Percentiles rank a stretch among this genome's conserved stretches.
Evolutionary conservation across 139 green algal genomes (phyloP).

Genomic region (Pseudopediastrum boryanum): DNA sequence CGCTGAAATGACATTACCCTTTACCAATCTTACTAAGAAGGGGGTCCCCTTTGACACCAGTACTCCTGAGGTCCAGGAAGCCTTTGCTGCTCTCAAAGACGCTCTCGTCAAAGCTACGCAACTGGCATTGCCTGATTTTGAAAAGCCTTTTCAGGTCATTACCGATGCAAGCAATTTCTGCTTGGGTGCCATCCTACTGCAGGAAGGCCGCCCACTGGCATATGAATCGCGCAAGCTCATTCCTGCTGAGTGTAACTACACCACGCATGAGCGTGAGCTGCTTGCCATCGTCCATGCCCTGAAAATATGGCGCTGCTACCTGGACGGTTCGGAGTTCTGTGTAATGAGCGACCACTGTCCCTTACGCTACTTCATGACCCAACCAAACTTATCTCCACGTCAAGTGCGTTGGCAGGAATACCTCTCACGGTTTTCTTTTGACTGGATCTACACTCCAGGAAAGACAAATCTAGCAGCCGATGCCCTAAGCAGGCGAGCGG

Average conservation of each 20-base stretch:
- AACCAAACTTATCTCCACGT: neutral
- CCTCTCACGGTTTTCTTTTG: conserved; percentile 9
- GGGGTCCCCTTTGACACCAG: neutral
- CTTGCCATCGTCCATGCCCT: conserved; percentile 43
- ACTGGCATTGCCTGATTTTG: conserved; percentile 28
- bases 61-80: neutral
- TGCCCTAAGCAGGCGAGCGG: conserved; percentile 1
- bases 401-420: too few relatives aligned
- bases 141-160: conserved; percentile 39
- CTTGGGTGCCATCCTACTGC: conserved; percentile 42
- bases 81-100: conserved; percentile 30
- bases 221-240: conserved; percentile 29
- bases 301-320: conserved; percentile 37
- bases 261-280: conserved; percentile 41
- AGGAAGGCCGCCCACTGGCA: conserved; percentile 28
- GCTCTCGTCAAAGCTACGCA: conserved; percentile 23
- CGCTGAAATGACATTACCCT: conserved; percentile 8
- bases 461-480: conserved; percentile 11
- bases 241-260: conserved; percentile 39
- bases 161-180: conserved; percentile 44
- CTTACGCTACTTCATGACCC: conserved; percentile 1
- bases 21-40: conserved; percentile 15
- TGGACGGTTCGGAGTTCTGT: conserved; percentile 16
- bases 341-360: conserved; percentile 38
- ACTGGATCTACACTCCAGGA: conserved; percentile 9